These are phyloP conservation scores for Prunus mongolica DNA, from an alignment of 306 rosid species.

Conservation along the genomic window DNA sequence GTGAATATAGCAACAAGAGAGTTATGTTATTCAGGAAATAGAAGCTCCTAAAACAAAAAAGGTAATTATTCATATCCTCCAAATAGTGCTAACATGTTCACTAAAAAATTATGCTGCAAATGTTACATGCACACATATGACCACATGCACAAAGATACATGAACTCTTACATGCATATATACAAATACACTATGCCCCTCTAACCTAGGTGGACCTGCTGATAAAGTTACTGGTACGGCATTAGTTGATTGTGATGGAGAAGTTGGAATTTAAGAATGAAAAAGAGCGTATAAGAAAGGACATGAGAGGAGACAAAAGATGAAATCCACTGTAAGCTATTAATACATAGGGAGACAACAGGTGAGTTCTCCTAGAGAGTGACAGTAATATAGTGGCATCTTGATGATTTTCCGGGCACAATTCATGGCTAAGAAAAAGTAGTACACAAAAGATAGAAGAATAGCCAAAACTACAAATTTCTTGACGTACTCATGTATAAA, in stretches of 20 bases:
- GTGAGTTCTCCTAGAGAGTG: background rate
- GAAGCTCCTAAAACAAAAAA: background rate
- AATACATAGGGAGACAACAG: background rate
- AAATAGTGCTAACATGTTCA: background rate
- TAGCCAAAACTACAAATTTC: background rate
- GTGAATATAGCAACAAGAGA: background rate
- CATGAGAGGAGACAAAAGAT: background rate
- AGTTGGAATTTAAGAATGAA: background rate
- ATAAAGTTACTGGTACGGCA: background rate
- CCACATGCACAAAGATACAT: background rate
- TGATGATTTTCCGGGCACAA: background rate
- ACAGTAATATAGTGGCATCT: background rate
- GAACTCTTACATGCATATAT: background rate
- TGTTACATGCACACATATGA: background rate
- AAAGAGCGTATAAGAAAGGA: background rate
- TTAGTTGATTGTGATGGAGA: background rate
- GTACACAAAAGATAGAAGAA: background rate
- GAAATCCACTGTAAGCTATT: background rate
- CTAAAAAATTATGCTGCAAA: background rate
- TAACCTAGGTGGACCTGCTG: background rate
- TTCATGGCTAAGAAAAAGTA: no score
- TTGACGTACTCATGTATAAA: background rate
- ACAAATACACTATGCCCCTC: background rate
- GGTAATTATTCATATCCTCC: background rate
- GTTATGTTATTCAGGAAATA: background rate